Evolutionary conservation across 345 rosid species (phyloP).

Genomic region (Linum tenue): DNA sequence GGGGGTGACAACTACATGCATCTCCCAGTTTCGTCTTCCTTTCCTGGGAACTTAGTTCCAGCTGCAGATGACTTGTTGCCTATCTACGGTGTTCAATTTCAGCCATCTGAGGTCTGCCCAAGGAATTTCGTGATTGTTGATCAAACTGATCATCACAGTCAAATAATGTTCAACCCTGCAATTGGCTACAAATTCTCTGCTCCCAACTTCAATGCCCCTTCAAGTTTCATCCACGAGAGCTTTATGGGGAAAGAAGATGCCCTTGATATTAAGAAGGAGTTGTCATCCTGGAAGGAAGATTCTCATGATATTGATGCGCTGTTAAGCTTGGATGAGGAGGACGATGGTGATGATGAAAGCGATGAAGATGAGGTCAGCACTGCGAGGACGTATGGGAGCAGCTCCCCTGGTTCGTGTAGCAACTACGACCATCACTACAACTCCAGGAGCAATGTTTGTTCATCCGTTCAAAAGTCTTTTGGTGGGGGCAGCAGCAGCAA

Average conservation of each 20-base stretch:
- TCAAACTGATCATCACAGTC: slow-evolving; percentile 55
- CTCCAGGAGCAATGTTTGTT: slow-evolving; percentile 23
- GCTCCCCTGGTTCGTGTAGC: slow-evolving; percentile 51
- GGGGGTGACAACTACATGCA: slow-evolving; percentile 35
- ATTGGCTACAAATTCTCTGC: slow-evolving; percentile 44
- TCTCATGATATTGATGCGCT: slow-evolving; percentile 79
- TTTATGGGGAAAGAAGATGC: slow-evolving; percentile 21
- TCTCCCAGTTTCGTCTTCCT: slow-evolving; percentile 39
- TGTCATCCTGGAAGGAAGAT: slow-evolving; percentile 51
- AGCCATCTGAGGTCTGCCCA: slow-evolving; percentile 60
- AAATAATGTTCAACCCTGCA: slow-evolving; percentile 71
- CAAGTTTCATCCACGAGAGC: slow-evolving; percentile 32
- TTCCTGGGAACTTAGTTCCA: slow-evolving; percentile 24
- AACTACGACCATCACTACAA: slow-evolving; percentile 28
- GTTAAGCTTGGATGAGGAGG: slow-evolving; percentile 43
- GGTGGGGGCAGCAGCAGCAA: slow-evolving; percentile 7
- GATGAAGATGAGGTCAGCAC: slow-evolving; percentile 72
- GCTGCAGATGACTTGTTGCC: slow-evolving; percentile 46
- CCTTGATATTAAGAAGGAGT: slow-evolving; percentile 32
- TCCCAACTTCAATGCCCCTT: slow-evolving; percentile 33
- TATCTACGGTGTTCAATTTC: slow-evolving; percentile 53
- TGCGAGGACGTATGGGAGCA: slow-evolving; percentile 36
- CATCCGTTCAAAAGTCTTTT: slow-evolving; percentile 27
- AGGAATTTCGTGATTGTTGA: slow-evolving; percentile 55
- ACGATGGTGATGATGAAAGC: slow-evolving; percentile 38